A percentile compares a stretch with the other conserved stretches of the same genome.
Conservation (phyloP, 352 stramenopile genomes). For the Phytophthora sp. region DNA sequence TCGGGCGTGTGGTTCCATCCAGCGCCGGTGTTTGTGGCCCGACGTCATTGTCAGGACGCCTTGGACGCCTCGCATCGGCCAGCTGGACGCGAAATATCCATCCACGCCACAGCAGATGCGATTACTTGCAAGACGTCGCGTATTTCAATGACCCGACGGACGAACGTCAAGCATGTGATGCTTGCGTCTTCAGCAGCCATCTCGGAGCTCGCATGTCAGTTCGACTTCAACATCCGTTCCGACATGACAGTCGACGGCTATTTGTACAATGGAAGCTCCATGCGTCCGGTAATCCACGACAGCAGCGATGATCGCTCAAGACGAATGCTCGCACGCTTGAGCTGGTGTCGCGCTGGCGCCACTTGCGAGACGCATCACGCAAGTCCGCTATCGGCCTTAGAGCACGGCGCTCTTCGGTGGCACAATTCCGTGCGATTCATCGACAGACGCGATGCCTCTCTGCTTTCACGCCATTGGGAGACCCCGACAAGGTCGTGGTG, state of each 20-base stretch:
- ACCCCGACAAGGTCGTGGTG: too few relatives aligned
- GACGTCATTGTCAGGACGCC: slow-evolving; percentile 11
- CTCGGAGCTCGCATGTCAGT: too few relatives aligned
- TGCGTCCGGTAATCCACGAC: too few relatives aligned
- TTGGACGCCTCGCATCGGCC: slow-evolving; percentile 1
- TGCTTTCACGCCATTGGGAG: too few relatives aligned
- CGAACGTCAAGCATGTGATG: not conserved
- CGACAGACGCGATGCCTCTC: too few relatives aligned
- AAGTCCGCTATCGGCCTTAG: not conserved
- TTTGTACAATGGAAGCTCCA: too few relatives aligned
- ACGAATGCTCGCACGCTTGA: slow-evolving; percentile 1
- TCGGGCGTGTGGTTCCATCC: not conserved
- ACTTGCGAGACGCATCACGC: slow-evolving; percentile 15
- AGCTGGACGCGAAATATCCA: slow-evolving; percentile 26
- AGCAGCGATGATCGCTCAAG: too few relatives aligned
- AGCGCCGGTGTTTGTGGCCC: slow-evolving; percentile 10
- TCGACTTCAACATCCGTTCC: too few relatives aligned
- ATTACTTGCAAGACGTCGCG: slow-evolving; percentile 30
- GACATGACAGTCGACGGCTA: not conserved
- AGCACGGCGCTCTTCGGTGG: too few relatives aligned
- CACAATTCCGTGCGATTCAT: too few relatives aligned
- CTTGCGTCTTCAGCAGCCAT: not conserved
- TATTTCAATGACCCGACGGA: not conserved
- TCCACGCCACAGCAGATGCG: slow-evolving; percentile 13
- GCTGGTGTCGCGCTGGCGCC: not conserved